Evolutionary conservation across 2,329 filamentous ascomycete species (phyloP), one percentile per base, ranked within the genome.

Genomic region (Diaporthe citri): DNA sequence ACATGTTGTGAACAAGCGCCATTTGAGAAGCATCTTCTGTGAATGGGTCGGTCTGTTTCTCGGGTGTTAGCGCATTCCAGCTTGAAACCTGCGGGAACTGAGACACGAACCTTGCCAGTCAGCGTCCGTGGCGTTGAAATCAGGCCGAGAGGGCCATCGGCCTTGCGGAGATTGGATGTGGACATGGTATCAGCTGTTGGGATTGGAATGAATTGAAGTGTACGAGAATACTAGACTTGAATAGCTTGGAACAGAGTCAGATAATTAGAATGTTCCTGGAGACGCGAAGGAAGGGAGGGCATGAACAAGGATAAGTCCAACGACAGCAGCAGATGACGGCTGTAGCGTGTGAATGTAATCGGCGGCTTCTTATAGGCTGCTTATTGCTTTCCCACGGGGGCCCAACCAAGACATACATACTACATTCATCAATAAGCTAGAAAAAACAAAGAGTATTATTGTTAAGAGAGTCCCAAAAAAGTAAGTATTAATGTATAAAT

Each of bases 1-100:
- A 88, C 72, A 88, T 84, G 79, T 92, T 92, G 84, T 92, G 90
- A 64, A 91, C 83, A 70, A 92, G 81, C 3, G 87, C 86, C 90
- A 92, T 92, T 81, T 92, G 88, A 22, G 59, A 62, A 20, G 59
- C 59, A 31, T 62, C 59, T 43, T 62, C 6, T 8, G 6, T 62
- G 15, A 62, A 62, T 3, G 15, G 15, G 8, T 62, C 59, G 3
- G 10, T 31, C 59, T 62, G 9, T 62, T 12, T 2, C 25, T 4
- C 8, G 22, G 0, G 3, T 20, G 9, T 62, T 31, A 62, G n/a
- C 59, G 4, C 5, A 59, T 12, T n/a, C 56, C 8, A 3, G 5
- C 22, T n/a, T 5, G 17, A 57, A 17, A n/a, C 55, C 55, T 13
- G 28, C 31, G 4, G 1, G 9, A 1, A 43, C 0, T 62, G 8